phyloP scores from a whole-genome alignment of 345 rosid species.

The Brassica rapa region DNA sequence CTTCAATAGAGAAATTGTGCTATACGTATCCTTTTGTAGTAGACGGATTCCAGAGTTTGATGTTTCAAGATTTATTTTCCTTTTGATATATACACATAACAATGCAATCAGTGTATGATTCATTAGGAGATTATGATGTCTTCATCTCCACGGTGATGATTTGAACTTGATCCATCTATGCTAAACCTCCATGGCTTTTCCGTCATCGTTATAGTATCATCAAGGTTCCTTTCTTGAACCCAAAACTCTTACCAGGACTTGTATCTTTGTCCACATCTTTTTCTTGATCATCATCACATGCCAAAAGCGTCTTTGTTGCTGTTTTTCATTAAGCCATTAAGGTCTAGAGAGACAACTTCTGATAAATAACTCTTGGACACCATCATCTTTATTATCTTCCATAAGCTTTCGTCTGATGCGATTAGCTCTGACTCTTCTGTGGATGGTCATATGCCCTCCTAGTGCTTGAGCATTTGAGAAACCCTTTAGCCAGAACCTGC shows the following conservation, averaged over 20 bases:
- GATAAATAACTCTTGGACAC: conserved; percentile 23
- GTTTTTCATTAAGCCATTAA: conserved; percentile 29
- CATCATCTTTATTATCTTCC: conserved; percentile 31
- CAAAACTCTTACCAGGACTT: conserved; percentile 24
- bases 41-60: conserved; percentile 23
- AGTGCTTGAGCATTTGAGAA: conserved; percentile 91
- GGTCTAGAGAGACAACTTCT: conserved; percentile 26
- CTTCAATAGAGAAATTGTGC: conserved; percentile 18
- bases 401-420: conserved; percentile 54
- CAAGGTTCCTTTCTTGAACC: conserved; percentile 19
- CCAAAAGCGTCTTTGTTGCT: conserved; percentile 14
- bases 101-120: conserved; percentile 25
- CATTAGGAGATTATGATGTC: conserved; percentile 16
- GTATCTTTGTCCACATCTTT: conserved; percentile 16
- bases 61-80: not conserved
- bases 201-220: conserved; percentile 5
- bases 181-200: not conserved
- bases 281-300: conserved; percentile 17
- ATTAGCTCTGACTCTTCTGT: conserved; percentile 76
- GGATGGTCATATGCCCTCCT: conserved; percentile 95
- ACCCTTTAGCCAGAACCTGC: conserved; percentile 85
- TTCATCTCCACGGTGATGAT: conserved; percentile 27
- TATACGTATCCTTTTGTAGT: conserved; percentile 32
- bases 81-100: conserved; percentile 13
- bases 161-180: conserved; percentile 35